Percentiles rank a stretch among this genome's conserved stretches.
These are phyloP conservation scores for Nicotiana attenuata DNA, from an alignment of 257 asterid species.

Conservation along the genomic window DNA sequence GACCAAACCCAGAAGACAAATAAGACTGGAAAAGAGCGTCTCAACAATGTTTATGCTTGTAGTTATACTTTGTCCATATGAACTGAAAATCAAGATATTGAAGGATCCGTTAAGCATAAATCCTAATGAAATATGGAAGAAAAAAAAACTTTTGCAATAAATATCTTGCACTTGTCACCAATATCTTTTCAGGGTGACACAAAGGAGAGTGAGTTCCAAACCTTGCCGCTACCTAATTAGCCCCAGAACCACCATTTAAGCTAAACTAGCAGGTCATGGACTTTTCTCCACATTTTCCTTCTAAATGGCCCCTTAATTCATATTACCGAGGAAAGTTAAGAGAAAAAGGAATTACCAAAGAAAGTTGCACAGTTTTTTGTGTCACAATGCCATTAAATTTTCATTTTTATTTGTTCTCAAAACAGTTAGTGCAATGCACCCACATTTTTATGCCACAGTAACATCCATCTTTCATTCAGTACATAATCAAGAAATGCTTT, in stretches of 20 bases:
- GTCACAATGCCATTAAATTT: background rate
- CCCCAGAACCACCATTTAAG: background rate
- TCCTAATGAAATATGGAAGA: background rate
- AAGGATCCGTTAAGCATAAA: background rate
- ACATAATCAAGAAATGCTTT: background rate
- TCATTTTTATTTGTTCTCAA: background rate
- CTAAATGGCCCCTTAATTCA: background rate
- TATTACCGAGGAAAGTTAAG: background rate
- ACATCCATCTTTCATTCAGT: background rate
- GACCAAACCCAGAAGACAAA: slow-evolving; percentile 77
- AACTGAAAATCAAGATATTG: slow-evolving; percentile 36
- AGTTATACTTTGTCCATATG: slow-evolving; percentile 66
- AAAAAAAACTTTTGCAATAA: background rate
- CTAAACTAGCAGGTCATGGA: background rate
- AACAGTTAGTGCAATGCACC: background rate
- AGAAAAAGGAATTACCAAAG: background rate
- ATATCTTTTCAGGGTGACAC: background rate
- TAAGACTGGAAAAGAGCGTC: slow-evolving; percentile 49
- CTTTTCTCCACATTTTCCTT: background rate
- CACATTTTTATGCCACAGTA: background rate
- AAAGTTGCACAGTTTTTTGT: background rate
- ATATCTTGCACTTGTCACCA: background rate
- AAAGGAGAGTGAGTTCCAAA: background rate
- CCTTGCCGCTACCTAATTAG: background rate
- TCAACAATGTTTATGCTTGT: slow-evolving; percentile 47